Percentiles rank a stretch among this genome's conserved stretches.
phyloP scores from a whole-genome alignment of 2,329 filamentous ascomycete genomes.

The Botryotinia globosa region DNA sequence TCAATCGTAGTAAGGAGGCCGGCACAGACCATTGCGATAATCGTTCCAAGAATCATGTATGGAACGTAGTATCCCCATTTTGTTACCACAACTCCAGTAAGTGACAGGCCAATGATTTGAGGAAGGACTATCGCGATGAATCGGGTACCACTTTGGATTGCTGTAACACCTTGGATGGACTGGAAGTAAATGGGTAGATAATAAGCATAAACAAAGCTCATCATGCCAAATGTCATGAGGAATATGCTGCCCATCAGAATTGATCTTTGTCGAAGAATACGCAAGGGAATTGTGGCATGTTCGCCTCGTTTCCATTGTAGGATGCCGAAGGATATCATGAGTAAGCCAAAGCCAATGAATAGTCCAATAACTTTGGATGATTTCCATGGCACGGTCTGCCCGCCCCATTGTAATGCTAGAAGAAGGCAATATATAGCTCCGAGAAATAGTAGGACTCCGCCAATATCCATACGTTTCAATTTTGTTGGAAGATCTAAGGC shows the following conservation, averaged over 20 bases:
- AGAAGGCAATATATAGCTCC: slow-evolving; percentile 41
- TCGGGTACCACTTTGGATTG: background rate
- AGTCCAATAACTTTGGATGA: slow-evolving; percentile 39
- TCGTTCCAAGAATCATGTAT: slow-evolving; percentile 36
- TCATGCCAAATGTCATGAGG: slow-evolving; percentile 34
- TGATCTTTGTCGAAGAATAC: slow-evolving; percentile 39
- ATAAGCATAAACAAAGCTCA: slow-evolving; percentile 34
- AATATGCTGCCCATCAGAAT: slow-evolving; percentile 36
- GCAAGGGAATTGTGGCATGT: slow-evolving; percentile 38
- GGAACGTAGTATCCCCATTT: slow-evolving; percentile 13
- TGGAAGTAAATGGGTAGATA: slow-evolving; percentile 40
- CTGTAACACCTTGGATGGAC: slow-evolving; percentile 33
- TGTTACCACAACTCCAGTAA: slow-evolving; percentile 10
- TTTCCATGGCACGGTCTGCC: slow-evolving; percentile 40
- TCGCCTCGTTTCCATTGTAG: slow-evolving; percentile 30
- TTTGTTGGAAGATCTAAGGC: slow-evolving; percentile 27
- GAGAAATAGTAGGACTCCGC: slow-evolving; percentile 40
- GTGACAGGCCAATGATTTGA: background rate
- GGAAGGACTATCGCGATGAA: slow-evolving; percentile 8
- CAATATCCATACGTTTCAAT: slow-evolving; percentile 38
- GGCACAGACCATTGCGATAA: slow-evolving; percentile 20
- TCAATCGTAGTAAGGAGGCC: slow-evolving; percentile 35
- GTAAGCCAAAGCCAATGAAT: slow-evolving; percentile 37
- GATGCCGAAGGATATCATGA: slow-evolving; percentile 35
- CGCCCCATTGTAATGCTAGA: slow-evolving; percentile 44